phyloP scores from a whole-genome alignment of 1,284 basidiomycete genomes.

The Boletus nobilissimus region DNA sequence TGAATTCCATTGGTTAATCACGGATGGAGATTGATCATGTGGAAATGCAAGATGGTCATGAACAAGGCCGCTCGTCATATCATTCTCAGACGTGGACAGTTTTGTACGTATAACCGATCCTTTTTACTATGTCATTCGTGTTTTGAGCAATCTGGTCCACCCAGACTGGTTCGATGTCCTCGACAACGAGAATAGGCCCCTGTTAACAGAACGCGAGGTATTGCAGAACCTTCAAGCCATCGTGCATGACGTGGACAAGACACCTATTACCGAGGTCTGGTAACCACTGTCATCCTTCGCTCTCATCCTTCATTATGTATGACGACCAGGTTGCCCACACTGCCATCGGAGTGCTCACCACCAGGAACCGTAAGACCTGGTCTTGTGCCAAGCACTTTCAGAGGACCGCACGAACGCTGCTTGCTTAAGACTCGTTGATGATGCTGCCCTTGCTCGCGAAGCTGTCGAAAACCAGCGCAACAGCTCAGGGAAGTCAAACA shows the following conservation, averaged over 20 bases:
- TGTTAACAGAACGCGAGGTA: constrained; percentile 91
- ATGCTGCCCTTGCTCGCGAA: constrained; percentile 64
- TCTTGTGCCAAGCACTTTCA: constrained; percentile 77
- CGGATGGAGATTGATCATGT: constrained; percentile 2
- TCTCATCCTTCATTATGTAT: constrained; percentile 14
- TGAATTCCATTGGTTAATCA: constrained; percentile 33
- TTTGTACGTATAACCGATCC: constrained; percentile 71
- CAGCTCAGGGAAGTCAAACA: constrained; percentile 3
- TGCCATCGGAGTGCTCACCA: constrained; percentile 87
- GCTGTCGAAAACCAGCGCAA: constrained; percentile 23
- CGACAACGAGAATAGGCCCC: constrained; percentile 84
- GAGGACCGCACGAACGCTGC: constrained; percentile 78
- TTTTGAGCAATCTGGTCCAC: not conserved
- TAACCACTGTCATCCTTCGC: not conserved
- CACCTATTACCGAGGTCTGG: constrained; percentile 73
- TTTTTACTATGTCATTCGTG: constrained; percentile 10
- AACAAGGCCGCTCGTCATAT: constrained; percentile 84
- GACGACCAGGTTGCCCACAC: constrained; percentile 70
- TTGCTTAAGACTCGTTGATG: constrained; percentile 86
- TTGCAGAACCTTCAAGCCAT: constrained; percentile 91
- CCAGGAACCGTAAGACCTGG: constrained; percentile 96
- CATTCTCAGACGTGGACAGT: constrained; percentile 90
- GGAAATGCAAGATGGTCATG: constrained; percentile 77
- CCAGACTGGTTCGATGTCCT: constrained; percentile 95
- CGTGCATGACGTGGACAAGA: constrained; percentile 88